Base-by-base conservation (phyloP, 2,329 filamentous ascomycete genomes). In the Cladophialophora chaetospira region DNA sequence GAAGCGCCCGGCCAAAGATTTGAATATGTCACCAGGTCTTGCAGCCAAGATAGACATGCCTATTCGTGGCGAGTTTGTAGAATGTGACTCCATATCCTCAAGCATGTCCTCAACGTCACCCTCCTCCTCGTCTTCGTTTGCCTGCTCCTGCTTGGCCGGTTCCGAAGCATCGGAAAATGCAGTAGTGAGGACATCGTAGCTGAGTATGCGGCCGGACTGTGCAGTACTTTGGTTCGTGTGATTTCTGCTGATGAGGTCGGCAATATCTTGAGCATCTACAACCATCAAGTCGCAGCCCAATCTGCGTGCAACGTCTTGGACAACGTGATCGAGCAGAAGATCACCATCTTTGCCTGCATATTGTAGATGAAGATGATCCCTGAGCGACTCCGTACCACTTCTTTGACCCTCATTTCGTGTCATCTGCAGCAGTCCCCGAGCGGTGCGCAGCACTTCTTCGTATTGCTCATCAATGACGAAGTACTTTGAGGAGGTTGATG, bases 231-330 rank as follows among this genome's bases (percentile, higher is more conserved):
- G 25, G 33, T 53, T 36, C 33, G 57, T 55, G 38, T 52, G 38
- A 10, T 61, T 57, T 13, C 36, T 60, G 17, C 53, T 70, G 55
- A 73, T 75, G 9, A 77, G 61, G 58, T 76, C 71, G 23, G 74
- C 72, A 56, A 77, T 76, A 64, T 78, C 76, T 59, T 76, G 74
- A 13, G 74, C 74, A 62, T 76, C 73, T 43, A 78, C 67, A 0
- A 71, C 75, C 42, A 77, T 67, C 49, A 77, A 49, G 60, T 77
- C 72, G 25, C 72, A 68, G 10, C 69, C 65, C 74, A 88, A 74
- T 29, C 84, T 79, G 10, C 75, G 74, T 0, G 88, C 88, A 40
- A 88, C 74, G 48, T 83, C 79, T 57, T 83, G 78, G 1, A 92
- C 81, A n/a, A 89, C 74, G 3, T 75, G 72, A 61, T 86, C 80